Evolutionary conservation across 129 eudicot genomes (phyloP).

Genomic region (Helichrysum umbraculigerum): DNA sequence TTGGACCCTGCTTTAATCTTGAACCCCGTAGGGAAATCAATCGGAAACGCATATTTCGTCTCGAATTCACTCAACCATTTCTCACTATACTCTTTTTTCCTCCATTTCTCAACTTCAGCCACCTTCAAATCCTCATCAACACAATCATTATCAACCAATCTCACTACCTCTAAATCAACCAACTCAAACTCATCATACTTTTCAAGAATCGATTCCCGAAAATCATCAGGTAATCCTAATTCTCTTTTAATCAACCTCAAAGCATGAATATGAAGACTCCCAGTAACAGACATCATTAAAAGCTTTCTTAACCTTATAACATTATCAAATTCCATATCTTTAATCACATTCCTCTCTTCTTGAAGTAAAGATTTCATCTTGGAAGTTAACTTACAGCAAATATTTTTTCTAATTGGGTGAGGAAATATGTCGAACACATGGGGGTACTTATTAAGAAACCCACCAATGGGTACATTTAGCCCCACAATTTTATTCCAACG

Average conservation of each 20-base stretch:
- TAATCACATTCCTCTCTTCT: constrained; percentile 44
- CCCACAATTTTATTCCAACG: constrained; percentile 57
- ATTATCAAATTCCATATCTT: constrained; percentile 40
- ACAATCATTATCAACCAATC: constrained; percentile 41
- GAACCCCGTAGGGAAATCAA: constrained; percentile 77
- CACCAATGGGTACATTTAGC: constrained; percentile 49
- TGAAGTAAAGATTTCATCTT: constrained; percentile 48
- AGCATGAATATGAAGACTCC: constrained; percentile 75
- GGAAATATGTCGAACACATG: constrained; percentile 80
- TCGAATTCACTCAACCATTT: constrained; percentile 95
- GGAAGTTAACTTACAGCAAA: constrained; percentile 55
- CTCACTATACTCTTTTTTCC: constrained; percentile 70
- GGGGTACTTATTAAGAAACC: constrained; percentile 64
- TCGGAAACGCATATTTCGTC: constrained; percentile 78
- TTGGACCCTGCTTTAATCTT: constrained; percentile 55
- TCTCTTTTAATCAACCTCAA: constrained; percentile 70
- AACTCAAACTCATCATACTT: constrained; percentile 61
- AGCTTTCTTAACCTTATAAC: constrained; percentile 58
- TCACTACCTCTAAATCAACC: constrained; percentile 68
- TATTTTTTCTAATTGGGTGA: constrained; percentile 58
- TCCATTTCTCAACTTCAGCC: constrained; percentile 76
- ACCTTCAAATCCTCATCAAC: constrained; percentile 38
- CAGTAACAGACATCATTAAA: constrained; percentile 61
- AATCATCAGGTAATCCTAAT: constrained; percentile 85
- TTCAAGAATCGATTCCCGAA: constrained; percentile 62